A percentile compares a stretch with the other conserved stretches of the same genome.
Conservation (phyloP, 805 yeast genomes). For the Nakazawaea ishiwadae region DNA sequence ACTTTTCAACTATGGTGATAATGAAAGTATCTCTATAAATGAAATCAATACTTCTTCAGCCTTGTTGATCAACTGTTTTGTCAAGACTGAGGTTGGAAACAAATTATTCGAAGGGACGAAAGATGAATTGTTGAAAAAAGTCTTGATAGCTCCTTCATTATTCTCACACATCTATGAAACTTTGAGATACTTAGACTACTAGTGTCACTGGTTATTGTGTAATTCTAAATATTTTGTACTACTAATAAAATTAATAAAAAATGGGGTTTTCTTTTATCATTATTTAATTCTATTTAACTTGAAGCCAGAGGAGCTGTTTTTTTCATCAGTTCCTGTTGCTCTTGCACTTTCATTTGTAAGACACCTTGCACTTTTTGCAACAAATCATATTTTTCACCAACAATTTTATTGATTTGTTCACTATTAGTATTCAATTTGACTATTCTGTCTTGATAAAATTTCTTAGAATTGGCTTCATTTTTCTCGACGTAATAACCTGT, state of each 20-base stretch:
- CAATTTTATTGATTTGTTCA: slow-evolving; percentile 65
- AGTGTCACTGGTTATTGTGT: not conserved
- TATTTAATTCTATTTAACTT: not conserved
- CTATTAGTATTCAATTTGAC: slow-evolving; percentile 69
- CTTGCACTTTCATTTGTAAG: slow-evolving; percentile 47
- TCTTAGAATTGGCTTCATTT: slow-evolving; percentile 55
- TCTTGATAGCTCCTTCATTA: slow-evolving; percentile 30
- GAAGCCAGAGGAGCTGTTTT: not conserved
- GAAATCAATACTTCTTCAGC: slow-evolving; percentile 37
- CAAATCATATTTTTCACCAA: slow-evolving; percentile 66
- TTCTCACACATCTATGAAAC: slow-evolving; percentile 22
- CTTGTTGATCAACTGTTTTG: slow-evolving; percentile 30
- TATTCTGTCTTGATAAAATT: slow-evolving; percentile 71
- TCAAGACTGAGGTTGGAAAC: slow-evolving; percentile 26
- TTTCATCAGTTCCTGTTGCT: slow-evolving; percentile 30
- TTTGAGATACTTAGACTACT: slow-evolving; percentile 21
- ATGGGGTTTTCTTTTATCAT: not conserved
- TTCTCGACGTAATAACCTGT: slow-evolving; percentile 95
- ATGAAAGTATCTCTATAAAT: slow-evolving; percentile 28
- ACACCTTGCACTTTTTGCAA: slow-evolving; percentile 58
- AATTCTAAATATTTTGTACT: too few relatives aligned
- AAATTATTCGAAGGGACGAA: slow-evolving; percentile 27
- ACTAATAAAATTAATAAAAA: too few relatives aligned
- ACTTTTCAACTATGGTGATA: slow-evolving; percentile 26
- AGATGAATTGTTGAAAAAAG: slow-evolving; percentile 25